A percentile compares a stretch with the other conserved stretches of the same genome.
Evolutionary conservation across 129 eudicot genomes (phyloP).

Genomic region (Cynara cardunculus): DNA sequence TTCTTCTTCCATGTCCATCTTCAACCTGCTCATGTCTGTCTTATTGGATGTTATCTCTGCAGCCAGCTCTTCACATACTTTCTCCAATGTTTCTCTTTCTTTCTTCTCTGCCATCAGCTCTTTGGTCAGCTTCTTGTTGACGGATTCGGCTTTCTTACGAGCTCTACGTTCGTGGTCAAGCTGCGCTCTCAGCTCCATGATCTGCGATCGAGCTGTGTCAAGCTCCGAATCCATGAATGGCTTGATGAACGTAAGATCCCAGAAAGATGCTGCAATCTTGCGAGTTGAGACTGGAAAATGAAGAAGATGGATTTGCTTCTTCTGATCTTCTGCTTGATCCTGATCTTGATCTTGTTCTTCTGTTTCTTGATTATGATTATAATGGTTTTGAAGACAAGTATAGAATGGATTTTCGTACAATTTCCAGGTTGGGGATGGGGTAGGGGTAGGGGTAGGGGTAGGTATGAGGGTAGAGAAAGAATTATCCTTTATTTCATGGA

Average conservation of each 20-base stretch:
- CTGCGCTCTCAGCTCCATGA: slow-evolving; percentile 50
- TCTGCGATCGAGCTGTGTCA: slow-evolving; percentile 47
- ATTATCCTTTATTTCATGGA: slow-evolving; percentile 22
- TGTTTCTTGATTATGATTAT: slow-evolving; percentile 18
- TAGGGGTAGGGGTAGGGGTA: slow-evolving; percentile 44
- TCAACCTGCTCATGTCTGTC: slow-evolving; percentile 41
- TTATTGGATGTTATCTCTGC: slow-evolving; percentile 36
- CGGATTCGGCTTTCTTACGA: slow-evolving; percentile 54
- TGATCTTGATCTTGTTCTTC: neutral
- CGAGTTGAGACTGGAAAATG: slow-evolving; percentile 61
- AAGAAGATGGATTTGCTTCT: slow-evolving; percentile 54
- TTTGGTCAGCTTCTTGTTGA: slow-evolving; percentile 48
- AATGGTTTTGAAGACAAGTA: slow-evolving; percentile 31
- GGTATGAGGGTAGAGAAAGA: slow-evolving; percentile 28
- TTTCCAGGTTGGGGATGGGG: slow-evolving; percentile 82
- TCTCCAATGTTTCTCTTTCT: slow-evolving; percentile 51
- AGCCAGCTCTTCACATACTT: slow-evolving; percentile 56
- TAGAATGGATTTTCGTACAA: slow-evolving; percentile 84
- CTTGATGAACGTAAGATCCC: slow-evolving; percentile 69
- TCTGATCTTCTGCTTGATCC: slow-evolving; percentile 7
- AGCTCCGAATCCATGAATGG: slow-evolving; percentile 74
- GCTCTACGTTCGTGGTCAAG: slow-evolving; percentile 63
- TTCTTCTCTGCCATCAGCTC: slow-evolving; percentile 51
- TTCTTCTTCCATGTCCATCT: slow-evolving; percentile 69
- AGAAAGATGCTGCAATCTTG: slow-evolving; percentile 67